Evolutionary conservation across 2,329 filamentous ascomycete genomes (phyloP).

Genomic region (Delphinella strobiligena): DNA sequence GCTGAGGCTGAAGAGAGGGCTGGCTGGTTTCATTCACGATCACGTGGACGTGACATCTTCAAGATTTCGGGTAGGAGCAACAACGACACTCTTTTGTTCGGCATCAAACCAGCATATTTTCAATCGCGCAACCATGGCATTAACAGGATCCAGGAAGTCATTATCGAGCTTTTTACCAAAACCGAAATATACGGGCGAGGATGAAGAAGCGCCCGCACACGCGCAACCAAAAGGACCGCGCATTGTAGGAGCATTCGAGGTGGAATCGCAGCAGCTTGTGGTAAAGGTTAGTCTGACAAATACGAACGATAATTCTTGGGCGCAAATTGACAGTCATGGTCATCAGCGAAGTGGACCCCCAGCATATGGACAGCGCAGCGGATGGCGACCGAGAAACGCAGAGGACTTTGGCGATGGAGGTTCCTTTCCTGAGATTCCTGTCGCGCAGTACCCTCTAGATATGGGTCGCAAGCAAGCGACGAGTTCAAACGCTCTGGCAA

Average conservation of each 20-base stretch:
- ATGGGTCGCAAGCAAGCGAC: conserved; percentile 71
- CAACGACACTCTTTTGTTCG: not conserved
- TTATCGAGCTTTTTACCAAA: conserved; percentile 73
- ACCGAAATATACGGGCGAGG: conserved; percentile 80
- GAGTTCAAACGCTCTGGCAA: conserved; percentile 75
- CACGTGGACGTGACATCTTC: not conserved
- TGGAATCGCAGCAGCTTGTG: conserved; percentile 78
- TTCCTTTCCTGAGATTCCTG: conserved; percentile 84
- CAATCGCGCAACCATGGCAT: conserved; percentile 39
- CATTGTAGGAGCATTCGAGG: conserved; percentile 65
- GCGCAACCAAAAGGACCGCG: conserved; percentile 68
- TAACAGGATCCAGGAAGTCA: conserved; percentile 44
- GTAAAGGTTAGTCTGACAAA: conserved; percentile 45
- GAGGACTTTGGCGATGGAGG: conserved; percentile 96
- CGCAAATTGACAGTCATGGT: too few species aligned
- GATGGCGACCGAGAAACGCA: conserved; percentile 78
- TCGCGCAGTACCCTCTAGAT: conserved; percentile 90
- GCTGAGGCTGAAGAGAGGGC: not conserved
- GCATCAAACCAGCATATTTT: not conserved
- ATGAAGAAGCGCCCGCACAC: conserved; percentile 65
- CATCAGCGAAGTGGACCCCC: conserved; percentile 66
- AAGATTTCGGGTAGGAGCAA: not conserved
- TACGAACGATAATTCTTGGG: too few species aligned
- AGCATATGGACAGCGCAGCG: conserved; percentile 71
- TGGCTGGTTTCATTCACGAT: too few species aligned